Base-by-base conservation (phyloP, 2,329 filamentous ascomycete species). In the Colletotrichum lindemuthianum region DNA sequence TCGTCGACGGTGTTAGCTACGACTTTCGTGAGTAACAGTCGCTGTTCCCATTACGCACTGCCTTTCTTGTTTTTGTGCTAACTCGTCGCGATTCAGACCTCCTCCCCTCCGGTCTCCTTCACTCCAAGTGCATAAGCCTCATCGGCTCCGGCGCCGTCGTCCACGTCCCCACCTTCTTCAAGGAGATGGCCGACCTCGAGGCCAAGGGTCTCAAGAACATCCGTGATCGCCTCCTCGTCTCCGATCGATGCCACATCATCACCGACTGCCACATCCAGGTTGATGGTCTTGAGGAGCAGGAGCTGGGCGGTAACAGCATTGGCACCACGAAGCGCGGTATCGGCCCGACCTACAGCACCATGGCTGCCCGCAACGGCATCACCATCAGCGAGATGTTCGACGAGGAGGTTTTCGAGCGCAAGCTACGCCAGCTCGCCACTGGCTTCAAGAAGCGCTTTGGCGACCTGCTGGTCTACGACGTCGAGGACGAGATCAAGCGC, bases 61-160 rank as follows among this genome's bases (percentile, higher is more conserved):
- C 57, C 24, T 63, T 57, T 67, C 34, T 43, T 33, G 11, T 37
- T 67, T 50, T 69, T 74, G 60, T 75, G 59, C 54, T 60, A 32
- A n/a, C 40, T 66, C 79, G 84, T 83, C 76, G 86, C 87, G 68
- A 86, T 4, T 3, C 45, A 65, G 63, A 90, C 74, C 84, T 91
- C 64, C 78, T 90, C 53, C 86, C 89, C 32, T 91, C 87, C 60
- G 92, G 92, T 65, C 84, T 94, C 66, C 82, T 94, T 69, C 92
- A 90, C 73, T 88, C 90, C 7, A 80, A 81, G 47, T 91, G 86
- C 75, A 83, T 87, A 71, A 94, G 93, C 79, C 80, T 94, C 61
- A 90, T 94, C 73, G 91, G 90, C 65, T 90, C 88, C 52, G 90
- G 83, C 50, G 84, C 86, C 44, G 86, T 92, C 65, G 88, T 92